Percentiles rank a stretch among this genome's conserved stretches.
These are phyloP conservation scores for Desmodesmus armatus DNA, from an alignment of 139 green algal species.

Conservation along the genomic window DNA sequence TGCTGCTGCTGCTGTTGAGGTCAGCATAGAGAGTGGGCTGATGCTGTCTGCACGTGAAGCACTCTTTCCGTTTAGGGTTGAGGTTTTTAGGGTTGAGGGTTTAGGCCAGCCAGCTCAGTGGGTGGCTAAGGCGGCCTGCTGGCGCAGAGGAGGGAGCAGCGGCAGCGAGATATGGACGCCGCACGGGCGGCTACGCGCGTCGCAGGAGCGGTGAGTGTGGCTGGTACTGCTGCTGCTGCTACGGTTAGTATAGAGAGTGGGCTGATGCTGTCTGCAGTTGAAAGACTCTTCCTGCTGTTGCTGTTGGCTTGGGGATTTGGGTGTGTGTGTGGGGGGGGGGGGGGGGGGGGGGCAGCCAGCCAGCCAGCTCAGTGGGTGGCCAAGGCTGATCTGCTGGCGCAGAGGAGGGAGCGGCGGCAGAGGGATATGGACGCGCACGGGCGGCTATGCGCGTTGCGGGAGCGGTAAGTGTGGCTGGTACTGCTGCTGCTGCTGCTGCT, in stretches of 20 bases:
- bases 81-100: no score
- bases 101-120: constrained; percentile 22
- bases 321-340: no score
- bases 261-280: no score
- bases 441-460: neutral
- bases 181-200: neutral
- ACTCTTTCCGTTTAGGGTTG: no score
- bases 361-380: constrained; percentile 31
- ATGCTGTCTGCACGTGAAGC: neutral
- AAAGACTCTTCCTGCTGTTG: no score
- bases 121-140: constrained; percentile 30
- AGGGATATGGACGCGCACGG: neutral
- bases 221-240: no score
- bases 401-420: neutral
- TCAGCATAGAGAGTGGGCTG: neutral
- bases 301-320: no score
- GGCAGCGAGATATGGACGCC: neutral
- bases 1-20: no score
- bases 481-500: neutral
- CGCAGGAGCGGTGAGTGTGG: constrained; percentile 29
- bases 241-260: no score
- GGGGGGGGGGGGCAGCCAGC: no score
- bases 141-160: neutral
- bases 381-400: constrained; percentile 22
- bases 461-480: constrained; percentile 10